These are phyloP conservation scores for Nitzschia sp. DNA, from an alignment of 108 stramenopile species.

Conservation along the genomic window DNA sequence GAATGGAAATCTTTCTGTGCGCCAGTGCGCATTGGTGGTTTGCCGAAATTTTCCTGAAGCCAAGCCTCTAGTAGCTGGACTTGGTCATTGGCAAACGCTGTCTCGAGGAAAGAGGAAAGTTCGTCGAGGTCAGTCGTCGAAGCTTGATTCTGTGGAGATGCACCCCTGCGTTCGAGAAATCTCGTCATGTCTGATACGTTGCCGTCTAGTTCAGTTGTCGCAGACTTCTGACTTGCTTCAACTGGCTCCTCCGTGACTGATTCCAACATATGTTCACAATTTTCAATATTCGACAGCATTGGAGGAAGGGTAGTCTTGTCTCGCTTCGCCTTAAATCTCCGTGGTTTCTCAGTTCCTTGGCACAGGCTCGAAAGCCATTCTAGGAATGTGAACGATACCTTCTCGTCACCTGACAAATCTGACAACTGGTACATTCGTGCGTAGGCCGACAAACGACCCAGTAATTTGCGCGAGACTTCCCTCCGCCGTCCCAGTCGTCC, in stretches of 20 bases:
- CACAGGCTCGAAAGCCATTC: constrained; percentile 45
- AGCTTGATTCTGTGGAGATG: background rate
- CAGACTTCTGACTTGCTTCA: background rate
- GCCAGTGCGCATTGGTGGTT: background rate
- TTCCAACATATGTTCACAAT: constrained; percentile 8
- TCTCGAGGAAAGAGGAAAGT: constrained; percentile 4
- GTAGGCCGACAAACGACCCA: constrained; percentile 70
- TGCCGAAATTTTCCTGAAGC: constrained; percentile 3
- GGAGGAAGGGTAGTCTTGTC: constrained; percentile 11
- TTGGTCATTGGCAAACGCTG: constrained; percentile 18
- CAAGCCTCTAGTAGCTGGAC: constrained; percentile 10
- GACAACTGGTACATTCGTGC: constrained; percentile 31
- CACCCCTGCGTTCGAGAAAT: constrained; percentile 13
- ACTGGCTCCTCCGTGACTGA: background rate
- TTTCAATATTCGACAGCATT: constrained; percentile 11
- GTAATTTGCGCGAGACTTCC: constrained; percentile 47
- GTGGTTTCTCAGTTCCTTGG: constrained; percentile 16
- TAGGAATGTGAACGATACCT: constrained; percentile 46
- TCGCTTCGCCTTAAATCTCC: constrained; percentile 32
- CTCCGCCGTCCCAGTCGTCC: constrained; percentile 45
- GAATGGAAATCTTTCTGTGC: no score
- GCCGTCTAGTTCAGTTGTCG: constrained; percentile 10
- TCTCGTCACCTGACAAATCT: background rate
- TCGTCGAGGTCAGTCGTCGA: background rate
- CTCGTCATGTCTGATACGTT: constrained; percentile 32